Conservation (phyloP, 1,284 basidiomycete genomes). For the Leccinum pallidistipes region DNA sequence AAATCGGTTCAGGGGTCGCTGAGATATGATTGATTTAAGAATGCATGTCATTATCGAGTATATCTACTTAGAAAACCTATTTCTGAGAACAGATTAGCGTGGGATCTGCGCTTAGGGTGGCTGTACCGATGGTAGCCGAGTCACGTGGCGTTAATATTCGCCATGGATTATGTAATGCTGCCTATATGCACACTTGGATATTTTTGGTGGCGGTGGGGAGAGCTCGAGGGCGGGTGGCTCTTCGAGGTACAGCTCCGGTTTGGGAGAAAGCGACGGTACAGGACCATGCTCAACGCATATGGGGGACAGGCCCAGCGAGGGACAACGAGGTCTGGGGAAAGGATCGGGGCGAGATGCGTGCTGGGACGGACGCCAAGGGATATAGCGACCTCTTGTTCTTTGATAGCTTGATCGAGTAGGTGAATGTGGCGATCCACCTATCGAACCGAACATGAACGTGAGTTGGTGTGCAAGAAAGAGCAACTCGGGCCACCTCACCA, state of each 20-base stretch:
- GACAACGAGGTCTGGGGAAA: constrained; percentile 58
- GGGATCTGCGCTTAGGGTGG: no score
- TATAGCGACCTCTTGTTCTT: constrained; percentile 66
- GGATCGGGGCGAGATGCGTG: constrained; percentile 51
- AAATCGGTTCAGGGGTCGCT: no score
- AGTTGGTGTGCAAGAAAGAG: background rate
- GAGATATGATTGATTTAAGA: no score
- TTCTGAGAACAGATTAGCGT: no score
- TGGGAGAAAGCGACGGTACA: no score
- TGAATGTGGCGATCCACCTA: constrained; percentile 71
- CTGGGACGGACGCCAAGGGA: constrained; percentile 55
- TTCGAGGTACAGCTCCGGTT: constrained; percentile 11
- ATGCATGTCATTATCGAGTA: no score
- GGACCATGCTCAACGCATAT: no score
- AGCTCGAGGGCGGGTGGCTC: constrained; percentile 20
- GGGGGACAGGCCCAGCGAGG: constrained; percentile 48
- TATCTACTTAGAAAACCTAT: no score
- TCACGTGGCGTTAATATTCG: no score
- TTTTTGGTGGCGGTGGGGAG: constrained; percentile 17
- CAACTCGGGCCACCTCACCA: constrained; percentile 42
- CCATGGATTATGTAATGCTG: no score
- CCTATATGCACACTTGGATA: constrained; percentile 4
- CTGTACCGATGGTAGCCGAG: no score
- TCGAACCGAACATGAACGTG: constrained; percentile 4
- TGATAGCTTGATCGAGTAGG: constrained; percentile 72